Base-by-base conservation (phyloP, 1,284 basidiomycete species). In the Ustilago loliicola region DNA sequence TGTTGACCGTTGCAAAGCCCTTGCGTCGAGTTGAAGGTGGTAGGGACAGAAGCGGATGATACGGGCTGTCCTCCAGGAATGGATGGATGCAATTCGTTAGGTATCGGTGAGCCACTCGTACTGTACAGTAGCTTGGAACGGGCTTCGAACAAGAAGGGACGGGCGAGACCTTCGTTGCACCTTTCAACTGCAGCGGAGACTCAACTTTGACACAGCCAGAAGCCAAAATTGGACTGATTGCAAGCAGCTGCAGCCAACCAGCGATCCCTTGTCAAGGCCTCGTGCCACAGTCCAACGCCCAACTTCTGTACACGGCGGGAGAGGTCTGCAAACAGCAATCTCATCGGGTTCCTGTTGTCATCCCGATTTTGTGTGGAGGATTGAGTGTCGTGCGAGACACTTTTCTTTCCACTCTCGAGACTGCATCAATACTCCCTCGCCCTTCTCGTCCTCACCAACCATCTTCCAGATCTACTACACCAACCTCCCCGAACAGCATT, bases 371-470 rank as follows among this genome's bases (percentile, higher is more conserved):
- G 27, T 29, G 57, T 60, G 48, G 58, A 65, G 57, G 40, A 57
- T 1, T 23, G n/a, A 2, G 58, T 71, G 69, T 71, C 69, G 69
- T 66, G 63, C 69, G 69, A 71, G 58, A 71, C 45, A 57, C 45
- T 61, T 69, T 38, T 40, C 21, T 27, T 47, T 47, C 42, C 57
- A 23, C 30, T 34, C 29, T 51, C 9, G 19, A 36, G 29, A 45
- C 11, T 7, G n/a, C n/a, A 21, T 10, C 21, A 23, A 21, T 11
- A 19, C 50, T 32, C 36, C 27, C 29, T 25, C 40, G 48, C 25
- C 34, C 25, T 47, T 17, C 17, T 34, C 27, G 47, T 45, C 36
- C 29, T 38, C n/a, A 23, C 47, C 19, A 21, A 29, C 48, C 29
- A 17, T 30, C 48, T 40, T 61, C 48, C 25, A 19, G 11, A 45